Base-by-base conservation (phyloP, 495 filamentous ascomycete genomes). In the Cairneyella variabilis region DNA sequence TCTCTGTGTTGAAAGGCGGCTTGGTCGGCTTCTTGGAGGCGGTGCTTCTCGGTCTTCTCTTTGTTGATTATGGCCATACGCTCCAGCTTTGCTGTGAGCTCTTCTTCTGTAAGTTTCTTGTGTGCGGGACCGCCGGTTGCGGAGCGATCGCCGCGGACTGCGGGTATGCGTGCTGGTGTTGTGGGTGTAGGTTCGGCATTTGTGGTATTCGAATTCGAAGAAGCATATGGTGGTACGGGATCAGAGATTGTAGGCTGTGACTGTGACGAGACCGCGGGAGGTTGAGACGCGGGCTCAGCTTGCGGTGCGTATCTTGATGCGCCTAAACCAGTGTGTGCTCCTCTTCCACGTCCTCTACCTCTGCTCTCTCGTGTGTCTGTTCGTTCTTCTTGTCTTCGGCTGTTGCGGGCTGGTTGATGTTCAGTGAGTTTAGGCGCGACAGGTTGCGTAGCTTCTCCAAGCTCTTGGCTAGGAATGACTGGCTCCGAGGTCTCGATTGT, bases 41-140 rank as follows among this genome's bases (percentile, higher is more conserved):
- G 78, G 63, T 88, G 82, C 0, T 83, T 80, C 12, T 81, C 82
- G 3, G 75, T 72, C 14, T 76, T 73, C 41, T 77, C 74, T 1
- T 71, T 74, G 47, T 82, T 83, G 39, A 82, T 78, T 44, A 83
- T 69, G 42, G 72, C 73, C 37, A 84, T 84, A 25, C 76, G 71
- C 14, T 76, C 79, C 37, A 89, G 76, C 22, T 77, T 76, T 18
- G 72, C 77, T 6, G 74, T 71, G 17, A 89, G 74, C 59, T 89
- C 80, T 51, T 76, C 82, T 66, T 88, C 84, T 26, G 83, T 88
- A 36, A 88, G 78, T 67, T 85, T 86, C 0, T 81, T 77, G 69
- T 83, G 62, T 41, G 73, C 71, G 14, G 80, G 58, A 2, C 84
- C 84, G 17, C 85, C 85, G 7, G 85, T 89, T n/a, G 75, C 77